Evolutionary conservation across 2,329 filamentous ascomycete species (phyloP).

Genomic region (Fusarium burgessii): DNA sequence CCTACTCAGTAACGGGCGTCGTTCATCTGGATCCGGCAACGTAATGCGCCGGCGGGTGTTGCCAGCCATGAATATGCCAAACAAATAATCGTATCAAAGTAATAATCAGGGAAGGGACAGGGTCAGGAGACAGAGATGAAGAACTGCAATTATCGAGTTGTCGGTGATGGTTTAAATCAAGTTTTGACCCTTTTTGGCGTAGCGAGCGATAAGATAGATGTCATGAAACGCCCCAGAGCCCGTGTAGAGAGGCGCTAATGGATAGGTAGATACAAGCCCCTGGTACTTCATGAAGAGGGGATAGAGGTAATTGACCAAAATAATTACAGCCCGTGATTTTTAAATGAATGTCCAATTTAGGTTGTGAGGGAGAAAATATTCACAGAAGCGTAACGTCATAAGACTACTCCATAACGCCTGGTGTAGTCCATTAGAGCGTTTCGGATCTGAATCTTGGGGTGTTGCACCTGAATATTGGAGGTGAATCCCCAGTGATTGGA

Average conservation of each 20-base stretch:
- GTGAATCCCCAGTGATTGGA: constrained; percentile 39
- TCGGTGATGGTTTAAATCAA: constrained; percentile 22
- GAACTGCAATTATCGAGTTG: constrained; percentile 18
- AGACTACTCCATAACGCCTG: background rate
- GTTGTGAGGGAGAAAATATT: background rate
- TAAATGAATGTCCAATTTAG: background rate
- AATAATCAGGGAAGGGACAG: background rate
- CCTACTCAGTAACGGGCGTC: constrained; percentile 52
- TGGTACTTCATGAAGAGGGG: background rate
- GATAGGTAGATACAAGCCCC: background rate
- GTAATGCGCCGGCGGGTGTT: constrained; percentile 48
- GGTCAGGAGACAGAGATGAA: constrained; percentile 1
- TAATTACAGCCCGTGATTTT: background rate
- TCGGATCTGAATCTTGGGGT: constrained; percentile 33
- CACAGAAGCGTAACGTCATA: constrained; percentile 39
- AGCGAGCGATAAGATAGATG: constrained; percentile 30
- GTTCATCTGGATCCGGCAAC: constrained; percentile 50
- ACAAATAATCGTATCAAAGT: background rate
- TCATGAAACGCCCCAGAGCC: constrained; percentile 1
- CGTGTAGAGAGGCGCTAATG: constrained; percentile 5
- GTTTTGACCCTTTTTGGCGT: constrained; percentile 29
- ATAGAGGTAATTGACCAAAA: constrained; percentile 4
- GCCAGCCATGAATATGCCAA: constrained; percentile 39
- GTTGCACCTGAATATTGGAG: constrained; percentile 7
- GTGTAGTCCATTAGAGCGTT: constrained; percentile 17